phyloP scores from a whole-genome alignment of 2,329 filamentous ascomycete genomes.

The Sporothrix variecibatus region DNA sequence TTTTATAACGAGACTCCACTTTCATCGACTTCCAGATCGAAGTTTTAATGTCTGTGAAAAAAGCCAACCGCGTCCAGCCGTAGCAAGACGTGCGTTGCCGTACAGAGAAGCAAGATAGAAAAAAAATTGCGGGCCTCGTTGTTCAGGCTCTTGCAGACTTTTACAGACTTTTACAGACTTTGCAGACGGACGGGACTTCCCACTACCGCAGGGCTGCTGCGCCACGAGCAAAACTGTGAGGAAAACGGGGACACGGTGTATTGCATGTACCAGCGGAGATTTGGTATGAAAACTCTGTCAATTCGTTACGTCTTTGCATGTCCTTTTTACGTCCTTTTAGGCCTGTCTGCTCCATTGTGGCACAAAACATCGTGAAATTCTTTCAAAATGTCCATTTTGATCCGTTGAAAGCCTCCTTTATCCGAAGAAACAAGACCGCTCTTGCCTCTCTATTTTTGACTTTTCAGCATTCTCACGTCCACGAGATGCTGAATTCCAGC shows the following conservation, averaged over 20 bases:
- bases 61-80: neutral
- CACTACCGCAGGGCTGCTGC: neutral
- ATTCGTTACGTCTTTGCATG: neutral
- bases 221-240: conserved; percentile 1
- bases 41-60: neutral
- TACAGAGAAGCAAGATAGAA: neutral
- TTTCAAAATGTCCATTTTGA: neutral
- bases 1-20: neutral
- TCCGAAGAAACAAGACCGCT: neutral
- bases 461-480: neutral
- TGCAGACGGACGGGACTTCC: neutral
- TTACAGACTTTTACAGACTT: neutral
- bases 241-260: neutral
- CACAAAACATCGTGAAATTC: neutral
- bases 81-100: conserved; percentile 3
- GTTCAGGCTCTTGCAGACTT: neutral
- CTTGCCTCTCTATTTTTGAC: neutral
- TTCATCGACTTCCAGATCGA: neutral
- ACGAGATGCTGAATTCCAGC: neutral
- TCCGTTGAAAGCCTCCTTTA: neutral
- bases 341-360: neutral
- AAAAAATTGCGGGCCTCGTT: neutral
- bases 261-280: neutral
- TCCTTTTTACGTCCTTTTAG: neutral
- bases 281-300: neutral